phyloP scores from a whole-genome alignment of 2,329 filamentous ascomycete species.

The Ophiostoma quercus region DNA sequence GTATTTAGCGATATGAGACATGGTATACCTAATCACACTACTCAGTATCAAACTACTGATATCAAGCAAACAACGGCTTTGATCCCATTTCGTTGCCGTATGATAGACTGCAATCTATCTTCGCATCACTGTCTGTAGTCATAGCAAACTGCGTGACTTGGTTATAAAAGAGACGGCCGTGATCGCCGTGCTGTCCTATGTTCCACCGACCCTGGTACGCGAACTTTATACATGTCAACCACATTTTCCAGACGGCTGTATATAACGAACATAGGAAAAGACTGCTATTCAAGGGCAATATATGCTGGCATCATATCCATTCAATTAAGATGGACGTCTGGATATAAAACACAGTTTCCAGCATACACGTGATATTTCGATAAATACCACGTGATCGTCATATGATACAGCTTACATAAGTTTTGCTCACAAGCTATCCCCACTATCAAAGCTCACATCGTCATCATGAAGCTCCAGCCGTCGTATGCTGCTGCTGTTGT shows the following conservation, averaged over 20 bases:
- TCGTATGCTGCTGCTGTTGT: background rate
- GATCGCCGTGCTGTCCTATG: background rate
- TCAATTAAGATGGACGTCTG: too few relatives aligned
- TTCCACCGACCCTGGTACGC: background rate
- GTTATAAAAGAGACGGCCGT: background rate
- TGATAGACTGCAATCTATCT: background rate
- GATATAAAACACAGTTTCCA: background rate
- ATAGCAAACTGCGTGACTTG: background rate
- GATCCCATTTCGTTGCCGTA: background rate
- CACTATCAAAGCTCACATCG: conserved; percentile 8
- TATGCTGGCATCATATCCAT: too few relatives aligned
- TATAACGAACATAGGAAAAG: too few relatives aligned
- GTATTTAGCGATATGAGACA: background rate
- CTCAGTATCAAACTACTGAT: background rate
- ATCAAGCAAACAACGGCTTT: background rate
- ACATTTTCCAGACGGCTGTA: too few relatives aligned
- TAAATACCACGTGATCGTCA: background rate
- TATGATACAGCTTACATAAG: background rate
- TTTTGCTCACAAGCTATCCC: background rate
- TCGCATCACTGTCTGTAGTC: background rate
- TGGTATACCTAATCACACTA: background rate
- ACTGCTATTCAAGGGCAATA: too few relatives aligned
- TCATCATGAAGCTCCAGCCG: background rate
- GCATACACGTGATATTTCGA: background rate
- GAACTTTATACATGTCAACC: background rate